Percentiles rank a stretch among this genome's conserved stretches.
These are phyloP conservation scores for Pichia kluyveri DNA, from an alignment of 805 yeast genomes.

Conservation along the genomic window DNA sequence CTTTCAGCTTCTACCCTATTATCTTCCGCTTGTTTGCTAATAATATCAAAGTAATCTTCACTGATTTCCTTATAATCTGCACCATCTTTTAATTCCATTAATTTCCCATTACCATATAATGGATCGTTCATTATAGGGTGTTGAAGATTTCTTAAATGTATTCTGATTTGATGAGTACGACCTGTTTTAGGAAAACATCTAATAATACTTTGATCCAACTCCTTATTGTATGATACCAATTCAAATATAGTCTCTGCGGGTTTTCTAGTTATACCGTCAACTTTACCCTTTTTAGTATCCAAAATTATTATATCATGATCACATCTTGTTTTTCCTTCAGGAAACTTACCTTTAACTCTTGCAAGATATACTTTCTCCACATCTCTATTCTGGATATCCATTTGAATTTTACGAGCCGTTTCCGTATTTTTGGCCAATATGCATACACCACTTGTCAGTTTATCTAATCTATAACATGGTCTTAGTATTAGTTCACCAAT, in stretches of 20 bases:
- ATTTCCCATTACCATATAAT: conserved; percentile 16
- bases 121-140: conserved; percentile 30
- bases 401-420: conserved; percentile 27
- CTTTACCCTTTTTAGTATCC: conserved; percentile 22
- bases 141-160: conserved; percentile 41
- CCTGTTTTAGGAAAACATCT: conserved; percentile 44
- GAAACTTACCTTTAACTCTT: conserved; percentile 34
- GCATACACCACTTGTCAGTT: conserved; percentile 44
- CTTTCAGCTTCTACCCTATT: conserved; percentile 5
- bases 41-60: conserved; percentile 2
- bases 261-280: conserved; percentile 17
- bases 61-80: not conserved
- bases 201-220: conserved; percentile 33
- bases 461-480: conserved; percentile 45
- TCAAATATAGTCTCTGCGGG: conserved; percentile 16
- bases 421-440: conserved; percentile 33
- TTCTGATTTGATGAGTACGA: conserved; percentile 48
- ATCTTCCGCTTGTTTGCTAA: conserved; percentile 1
- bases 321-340: conserved; percentile 20
- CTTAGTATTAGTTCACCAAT: conserved; percentile 6
- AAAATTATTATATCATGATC: conserved; percentile 30
- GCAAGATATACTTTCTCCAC: conserved; percentile 39
- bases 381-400: conserved; percentile 23
- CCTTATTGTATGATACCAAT: conserved; percentile 23
- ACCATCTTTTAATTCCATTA: conserved; percentile 1